Base-by-base conservation (phyloP, 1,284 basidiomycete species). In the Sanghuangporus sanghuang region DNA sequence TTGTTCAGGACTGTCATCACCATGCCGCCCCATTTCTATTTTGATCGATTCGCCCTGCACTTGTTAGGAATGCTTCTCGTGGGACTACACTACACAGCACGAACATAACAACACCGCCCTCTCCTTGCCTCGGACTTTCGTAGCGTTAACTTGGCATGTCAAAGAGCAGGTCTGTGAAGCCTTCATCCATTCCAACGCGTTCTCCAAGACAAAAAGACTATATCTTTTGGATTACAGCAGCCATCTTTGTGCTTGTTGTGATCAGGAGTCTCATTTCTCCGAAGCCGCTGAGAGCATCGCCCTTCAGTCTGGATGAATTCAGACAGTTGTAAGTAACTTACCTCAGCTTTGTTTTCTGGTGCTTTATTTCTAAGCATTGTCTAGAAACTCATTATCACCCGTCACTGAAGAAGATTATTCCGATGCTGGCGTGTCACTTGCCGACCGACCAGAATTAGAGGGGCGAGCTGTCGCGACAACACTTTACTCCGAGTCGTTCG, bases 401-500 rank as follows among this genome's bases (percentile, higher is more conserved):
- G 58, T 59, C 32, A n/a, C 9, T 23, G 27, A 18, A 38, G 35
- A 32, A 48, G 35, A 48, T 35, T 14, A 2, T n/a, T 38, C 36
- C 35, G 32, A 18, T 16, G 8, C 21, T 54, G 52, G 42, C 48
- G 11, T 49, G 48, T 8, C 18, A 2, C 23, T 23, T 2, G 5
- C 27, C 18, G 38, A 27, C 40, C 32, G 36, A 32, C 52, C 42
- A 67, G 32, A 59, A 61, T 21, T 67, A 61, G 18, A 62, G 55
- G 66, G 71, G 7, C 76, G 76, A 49, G 77, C 78, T 1, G 70
- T 81, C 49, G 77, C 79, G 0, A 75, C 78, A 6, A 72, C 77
- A 6, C 72, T 82, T 18, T 80, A 79, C 68, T 76, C 75, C 23
- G 77, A 82, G 67, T 69, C 73, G 6, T 81, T 74, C 65, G 74